Evolutionary conservation across 2,329 filamentous ascomycete genomes (phyloP).

Genomic region (Clathrospora elynae): DNA sequence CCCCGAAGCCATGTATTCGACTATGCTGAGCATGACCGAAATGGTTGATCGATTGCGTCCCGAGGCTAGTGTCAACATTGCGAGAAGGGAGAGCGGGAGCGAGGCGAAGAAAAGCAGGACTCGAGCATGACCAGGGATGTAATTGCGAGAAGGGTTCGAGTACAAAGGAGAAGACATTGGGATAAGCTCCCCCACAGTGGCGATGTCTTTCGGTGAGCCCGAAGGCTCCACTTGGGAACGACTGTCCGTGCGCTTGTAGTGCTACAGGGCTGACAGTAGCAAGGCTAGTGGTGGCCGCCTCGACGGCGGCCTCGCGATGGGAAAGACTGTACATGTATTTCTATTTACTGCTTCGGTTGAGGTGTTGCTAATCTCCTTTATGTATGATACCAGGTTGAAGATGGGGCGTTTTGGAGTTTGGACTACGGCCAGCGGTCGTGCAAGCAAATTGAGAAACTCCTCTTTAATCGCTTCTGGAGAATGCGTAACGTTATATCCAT

Average conservation of each 20-base stretch:
- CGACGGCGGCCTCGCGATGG: too few relatives aligned
- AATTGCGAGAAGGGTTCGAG: not conserved
- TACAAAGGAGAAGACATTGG: slow-evolving; percentile 9
- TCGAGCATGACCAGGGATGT: slow-evolving; percentile 1
- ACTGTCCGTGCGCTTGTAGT: slow-evolving; percentile 11
- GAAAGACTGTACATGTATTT: too few relatives aligned
- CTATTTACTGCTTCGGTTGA: too few relatives aligned
- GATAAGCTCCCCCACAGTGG: slow-evolving; percentile 24
- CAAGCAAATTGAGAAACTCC: too few relatives aligned
- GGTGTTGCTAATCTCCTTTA: not conserved
- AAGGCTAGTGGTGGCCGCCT: too few relatives aligned
- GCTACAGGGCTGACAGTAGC: slow-evolving; percentile 1
- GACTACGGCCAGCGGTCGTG: too few relatives aligned
- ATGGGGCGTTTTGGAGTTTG: too few relatives aligned
- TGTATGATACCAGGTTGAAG: not conserved
- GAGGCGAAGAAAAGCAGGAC: slow-evolving; percentile 22
- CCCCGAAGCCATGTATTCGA: slow-evolving; percentile 37
- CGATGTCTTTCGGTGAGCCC: slow-evolving; percentile 16
- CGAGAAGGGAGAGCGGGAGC: not conserved
- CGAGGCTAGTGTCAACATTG: slow-evolving; percentile 4
- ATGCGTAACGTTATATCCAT: too few relatives aligned
- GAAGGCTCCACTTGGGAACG: slow-evolving; percentile 1
- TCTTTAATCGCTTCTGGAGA: too few relatives aligned
- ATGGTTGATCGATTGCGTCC: slow-evolving; percentile 25
- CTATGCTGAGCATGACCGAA: slow-evolving; percentile 35